Evolutionary conservation across 148 eudicot species (phyloP), one percentile per base, ranked within the genome.

Genomic region (Rhododendron henanense): DNA sequence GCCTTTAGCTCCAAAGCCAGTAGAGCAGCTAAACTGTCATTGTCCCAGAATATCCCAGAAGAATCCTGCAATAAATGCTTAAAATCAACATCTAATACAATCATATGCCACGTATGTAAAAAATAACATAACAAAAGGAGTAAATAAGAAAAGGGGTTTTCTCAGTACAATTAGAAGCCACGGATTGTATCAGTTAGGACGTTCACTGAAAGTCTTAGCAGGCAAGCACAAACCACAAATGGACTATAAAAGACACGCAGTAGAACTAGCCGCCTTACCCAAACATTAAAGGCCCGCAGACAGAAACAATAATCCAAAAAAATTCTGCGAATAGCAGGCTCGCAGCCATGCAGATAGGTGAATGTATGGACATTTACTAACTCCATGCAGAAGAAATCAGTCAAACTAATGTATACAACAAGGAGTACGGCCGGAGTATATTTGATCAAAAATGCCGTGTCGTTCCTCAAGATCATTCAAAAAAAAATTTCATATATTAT

Each of bases 21-120:
- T 55, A 96, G 91, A 78, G 97, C 99, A 2, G 99, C 92, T 88
- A 96, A 91, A 88, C 99, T 96, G 88, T 96, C 99, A 85, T 96
- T 96, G 88, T 96, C 99, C 99, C 99, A 96, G 88, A 96, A 96
- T 85, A 96, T 96, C 87, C 99, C 99, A 84, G 98, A 94, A 79
- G 98, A 90, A 88, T 96, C 99, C 99, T 96, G 88, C 90, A 88
- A 88, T 84, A 80, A 86, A 65, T 84, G 28, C 59, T 50, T 74
- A 86, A 23, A 83, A 85, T 86, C 79, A 84, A 85, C 83, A 74
- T 25, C 61, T 15, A 41, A 76, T 76, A 76, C 57, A 47, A 37
- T 48, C 50, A 33, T 13, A 71, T 71, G 39, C 76, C 76, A 31
- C 39, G 16, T 31, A 71, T 31, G 33, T 28, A 11, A 71, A 71